Evolutionary conservation across 1,139 yeast species (phyloP), one percentile per base, ranked within the genome.

Genomic region (Suhomyces yuchorum): DNA sequence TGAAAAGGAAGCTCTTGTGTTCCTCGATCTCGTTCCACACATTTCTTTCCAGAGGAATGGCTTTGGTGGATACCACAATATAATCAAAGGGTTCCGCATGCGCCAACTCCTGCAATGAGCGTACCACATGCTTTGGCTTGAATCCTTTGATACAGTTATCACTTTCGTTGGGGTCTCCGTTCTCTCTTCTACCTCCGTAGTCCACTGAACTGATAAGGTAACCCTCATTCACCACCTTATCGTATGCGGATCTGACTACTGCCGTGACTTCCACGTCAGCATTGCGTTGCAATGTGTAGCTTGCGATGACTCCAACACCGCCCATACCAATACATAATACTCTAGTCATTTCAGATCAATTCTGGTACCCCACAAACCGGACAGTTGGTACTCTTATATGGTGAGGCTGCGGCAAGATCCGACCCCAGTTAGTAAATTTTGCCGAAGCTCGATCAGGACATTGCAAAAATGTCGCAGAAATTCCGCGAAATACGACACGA

Each of bases 271-370:
- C 65, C 15, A 63, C 65, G 14, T 76, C 78, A 6, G 75, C 67
- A 38, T 68, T 69, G 38, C 57, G 55, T 47, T 77, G 77, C 32
- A 87, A 70, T 0, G 85, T 78, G 42, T 82, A 75, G 0, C 91
- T 85, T 5, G 85, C 85, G 40, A 87, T 76, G 36, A 85, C 74
- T 14, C 95, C 95, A 2, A 87, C 90, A 23, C 92, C 91, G 8
- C 91, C 91, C 55, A 84, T 71, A 9, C 91, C 91, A 32, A 85
- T 73, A n/a, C 81, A 64, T 26, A 84, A 70, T 3, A 81, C 68
- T 44, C 75, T 75, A 4, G 69, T 51, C 53, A 57, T 61, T 11
- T 23, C 12, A 17, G 32, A 39, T 30, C 9, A 38, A 18, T 15
- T 8, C 30, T 17, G 11, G 15, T 20, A 23, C 19, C 7, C 15